These are phyloP conservation scores for Scolecobasidium constrictum DNA, from an alignment of 2,329 filamentous ascomycete genomes.

Conservation along the genomic window DNA sequence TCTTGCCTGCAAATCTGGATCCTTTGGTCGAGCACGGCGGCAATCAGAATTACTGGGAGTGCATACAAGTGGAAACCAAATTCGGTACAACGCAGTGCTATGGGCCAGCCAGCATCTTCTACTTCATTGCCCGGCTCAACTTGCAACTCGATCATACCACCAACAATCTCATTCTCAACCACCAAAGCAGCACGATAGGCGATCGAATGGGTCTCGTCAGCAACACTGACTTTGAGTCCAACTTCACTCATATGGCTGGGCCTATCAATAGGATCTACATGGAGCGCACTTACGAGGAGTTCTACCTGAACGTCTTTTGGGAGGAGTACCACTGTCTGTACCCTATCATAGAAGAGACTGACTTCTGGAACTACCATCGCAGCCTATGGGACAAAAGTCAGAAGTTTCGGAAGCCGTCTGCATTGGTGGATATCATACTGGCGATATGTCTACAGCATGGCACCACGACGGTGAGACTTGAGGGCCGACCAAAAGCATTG, in stretches of 20 bases:
- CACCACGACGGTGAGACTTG: constrained; percentile 16
- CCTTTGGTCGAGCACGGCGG: constrained; percentile 13
- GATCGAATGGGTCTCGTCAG: constrained; percentile 12
- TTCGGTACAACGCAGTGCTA: constrained; percentile 30
- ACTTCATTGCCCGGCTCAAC: constrained; percentile 34
- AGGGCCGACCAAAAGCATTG: constrained; percentile 10
- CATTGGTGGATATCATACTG: constrained; percentile 42
- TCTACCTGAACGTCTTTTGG: constrained; percentile 39
- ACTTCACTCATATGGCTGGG: constrained; percentile 9
- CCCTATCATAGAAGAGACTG: constrained; percentile 33
- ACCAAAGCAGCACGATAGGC: constrained; percentile 17
- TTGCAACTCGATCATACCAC: constrained; percentile 21
- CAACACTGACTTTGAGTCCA: constrained; percentile 9
- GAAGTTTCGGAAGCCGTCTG: constrained; percentile 30
- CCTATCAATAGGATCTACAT: constrained; percentile 20
- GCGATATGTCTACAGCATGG: constrained; percentile 42
- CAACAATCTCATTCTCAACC: constrained; percentile 17
- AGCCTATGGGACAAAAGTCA: constrained; percentile 15
- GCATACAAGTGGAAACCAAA: constrained; percentile 22
- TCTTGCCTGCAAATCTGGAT: constrained; percentile 13
- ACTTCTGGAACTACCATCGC: constrained; percentile 34
- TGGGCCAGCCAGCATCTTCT: constrained; percentile 34
- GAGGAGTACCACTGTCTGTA: constrained; percentile 32
- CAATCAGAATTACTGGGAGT: constrained; percentile 24
- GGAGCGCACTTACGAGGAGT: constrained; percentile 33